Evolutionary conservation across 75 land plant species (phyloP), one percentile per base, ranked within the genome.

Genomic region (Selaginella moellendorffii): DNA sequence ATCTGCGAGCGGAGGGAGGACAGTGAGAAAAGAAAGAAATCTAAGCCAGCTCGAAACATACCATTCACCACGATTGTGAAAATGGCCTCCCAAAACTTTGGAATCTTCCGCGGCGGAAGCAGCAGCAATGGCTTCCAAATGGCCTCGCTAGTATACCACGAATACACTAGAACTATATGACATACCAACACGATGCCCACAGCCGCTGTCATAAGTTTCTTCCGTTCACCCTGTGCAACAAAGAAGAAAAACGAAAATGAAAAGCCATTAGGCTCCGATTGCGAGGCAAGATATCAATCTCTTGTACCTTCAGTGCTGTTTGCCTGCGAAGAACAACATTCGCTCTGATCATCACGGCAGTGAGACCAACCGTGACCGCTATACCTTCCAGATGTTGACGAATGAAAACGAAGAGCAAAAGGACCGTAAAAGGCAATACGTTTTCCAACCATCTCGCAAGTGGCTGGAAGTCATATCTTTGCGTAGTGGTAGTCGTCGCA

Each of bases 241-340:
- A 19, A 64, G 26, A 8, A n/a, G n/a, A n/a, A n/a, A n/a, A n/a
- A n/a, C n/a, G n/a, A n/a, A n/a, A n/a, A n/a, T n/a, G n/a, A n/a
- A n/a, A n/a, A n/a, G n/a, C n/a, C n/a, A n/a, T n/a, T n/a, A n/a
- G n/a, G n/a, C n/a, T n/a, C n/a, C n/a, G n/a, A n/a, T n/a, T n/a
- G n/a, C n/a, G n/a, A n/a, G n/a, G n/a, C n/a, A n/a, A n/a, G n/a
- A n/a, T n/a, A n/a, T n/a, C n/a, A n/a, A n/a, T n/a, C n/a, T n/a
- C n/a, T n/a, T n/a, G n/a, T 68, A 90, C 97, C 97, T 87, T 90
- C 54, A 87, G 63, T 66, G 97, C 92, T 30, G 98, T 93, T 62
- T 93, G 98, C 65, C 85, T 93, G 21, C 83, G 74, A n/a, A 93
- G 62, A 31, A 93, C 64, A 60, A 85, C 90, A 80, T 93, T 93